phyloP scores from a whole-genome alignment of 805 yeast genomes.

The Schwanniomyces occidentalis region DNA sequence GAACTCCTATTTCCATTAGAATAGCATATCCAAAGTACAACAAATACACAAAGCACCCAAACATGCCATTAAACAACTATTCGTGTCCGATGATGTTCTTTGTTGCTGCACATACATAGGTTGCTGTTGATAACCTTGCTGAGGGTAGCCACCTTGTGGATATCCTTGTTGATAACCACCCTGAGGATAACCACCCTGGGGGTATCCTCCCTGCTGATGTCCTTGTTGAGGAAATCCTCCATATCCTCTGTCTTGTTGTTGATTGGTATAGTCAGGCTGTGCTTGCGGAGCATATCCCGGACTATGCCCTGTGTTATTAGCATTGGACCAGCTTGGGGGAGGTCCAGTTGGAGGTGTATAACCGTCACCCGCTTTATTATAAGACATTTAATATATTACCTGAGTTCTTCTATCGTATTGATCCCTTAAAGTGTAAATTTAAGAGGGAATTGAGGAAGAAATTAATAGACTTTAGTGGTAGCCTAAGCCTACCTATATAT shows the following conservation, averaged over 20 bases:
- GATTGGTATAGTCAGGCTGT: constrained; percentile 17
- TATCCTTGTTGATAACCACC: constrained; percentile 16
- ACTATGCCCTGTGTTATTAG: constrained; percentile 4
- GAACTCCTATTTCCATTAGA: too few species aligned
- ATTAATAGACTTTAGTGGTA: too few species aligned
- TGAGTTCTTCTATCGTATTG: too few species aligned
- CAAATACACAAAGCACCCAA: constrained; percentile 44
- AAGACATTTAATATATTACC: constrained; percentile 9
- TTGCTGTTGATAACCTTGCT: constrained; percentile 35
- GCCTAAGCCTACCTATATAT: too few species aligned
- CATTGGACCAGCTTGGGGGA: constrained; percentile 27
- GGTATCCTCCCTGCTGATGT: constrained; percentile 20
- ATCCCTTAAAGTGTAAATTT: too few species aligned
- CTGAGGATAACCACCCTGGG: constrained; percentile 18
- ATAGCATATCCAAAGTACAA: constrained; percentile 35
- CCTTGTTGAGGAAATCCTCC: constrained; percentile 12
- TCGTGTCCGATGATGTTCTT: constrained; percentile 18
- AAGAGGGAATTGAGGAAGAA: too few species aligned
- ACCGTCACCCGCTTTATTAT: constrained; percentile 5
- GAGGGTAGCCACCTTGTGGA: constrained; percentile 21
- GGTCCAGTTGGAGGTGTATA: constrained; percentile 29
- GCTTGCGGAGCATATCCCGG: constrained; percentile 24
- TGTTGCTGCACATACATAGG: constrained; percentile 48
- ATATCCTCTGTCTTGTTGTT: constrained; percentile 23
- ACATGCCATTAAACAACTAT: constrained; percentile 41